Evolutionary conservation across 1,284 basidiomycete genomes (phyloP).

Genomic region (Fomitopsis schrenkii): DNA sequence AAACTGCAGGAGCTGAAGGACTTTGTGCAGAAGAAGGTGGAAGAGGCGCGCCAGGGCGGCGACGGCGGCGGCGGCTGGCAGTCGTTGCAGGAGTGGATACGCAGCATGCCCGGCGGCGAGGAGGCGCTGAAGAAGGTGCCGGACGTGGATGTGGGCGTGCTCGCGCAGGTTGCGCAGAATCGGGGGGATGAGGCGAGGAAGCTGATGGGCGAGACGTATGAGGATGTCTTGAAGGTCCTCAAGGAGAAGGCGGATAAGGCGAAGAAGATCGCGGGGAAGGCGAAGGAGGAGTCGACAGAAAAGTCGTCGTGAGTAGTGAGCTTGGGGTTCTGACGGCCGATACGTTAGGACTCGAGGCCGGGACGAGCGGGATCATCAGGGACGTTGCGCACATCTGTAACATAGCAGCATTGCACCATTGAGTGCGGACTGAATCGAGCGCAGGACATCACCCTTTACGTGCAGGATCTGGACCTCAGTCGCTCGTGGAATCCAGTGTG

Average conservation of each 20-base stretch:
- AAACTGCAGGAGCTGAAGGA: constrained; percentile 28
- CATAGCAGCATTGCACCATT: no score
- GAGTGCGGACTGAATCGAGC: no score
- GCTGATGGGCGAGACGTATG: constrained; percentile 33
- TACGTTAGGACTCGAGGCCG: no score
- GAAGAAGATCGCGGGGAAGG: constrained; percentile 26
- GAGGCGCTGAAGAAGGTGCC: constrained; percentile 30
- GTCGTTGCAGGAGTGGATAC: constrained; percentile 21
- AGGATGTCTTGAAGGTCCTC: constrained; percentile 30
- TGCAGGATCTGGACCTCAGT: no score
- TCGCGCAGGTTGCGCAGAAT: constrained; percentile 25
- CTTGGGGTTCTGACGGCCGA: neutral
- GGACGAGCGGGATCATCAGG: neutral
- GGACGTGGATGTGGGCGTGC: constrained; percentile 26
- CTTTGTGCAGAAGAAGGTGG: constrained; percentile 25
- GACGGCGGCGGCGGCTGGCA: constrained; percentile 13
- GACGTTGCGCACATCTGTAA: neutral
- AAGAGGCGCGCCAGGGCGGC: constrained; percentile 19
- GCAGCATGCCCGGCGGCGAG: constrained; percentile 26
- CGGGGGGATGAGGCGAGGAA: constrained; percentile 31
- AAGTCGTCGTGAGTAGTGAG: neutral
- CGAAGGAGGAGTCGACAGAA: constrained; percentile 22
- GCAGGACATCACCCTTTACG: no score
- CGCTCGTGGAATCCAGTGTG: no score
- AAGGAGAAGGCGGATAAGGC: constrained; percentile 33